These are phyloP conservation scores for Ulvella scutata DNA, from an alignment of 139 green algal genomes.

Conservation along the genomic window DNA sequence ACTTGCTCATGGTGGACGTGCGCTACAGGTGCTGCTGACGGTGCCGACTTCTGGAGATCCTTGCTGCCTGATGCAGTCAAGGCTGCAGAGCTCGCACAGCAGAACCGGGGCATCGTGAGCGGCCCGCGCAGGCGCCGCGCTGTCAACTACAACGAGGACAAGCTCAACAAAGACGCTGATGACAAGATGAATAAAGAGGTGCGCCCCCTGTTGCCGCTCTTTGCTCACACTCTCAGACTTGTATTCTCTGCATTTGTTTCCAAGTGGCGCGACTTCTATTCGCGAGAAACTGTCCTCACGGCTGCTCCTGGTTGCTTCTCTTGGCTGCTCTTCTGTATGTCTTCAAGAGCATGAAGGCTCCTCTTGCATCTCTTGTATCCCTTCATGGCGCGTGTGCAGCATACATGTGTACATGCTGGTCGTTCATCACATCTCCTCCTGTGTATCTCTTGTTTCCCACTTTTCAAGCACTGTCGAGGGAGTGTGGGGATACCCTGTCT, in stretches of 20 bases:
- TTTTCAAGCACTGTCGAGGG: too few relatives aligned
- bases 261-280: neutral
- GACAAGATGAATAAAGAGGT: neutral
- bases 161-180: neutral
- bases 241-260: neutral
- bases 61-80: conserved; percentile 49
- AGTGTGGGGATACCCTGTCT: too few relatives aligned
- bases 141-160: conserved; percentile 34
- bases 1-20: too few relatives aligned
- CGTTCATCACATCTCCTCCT: too few relatives aligned
- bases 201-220: neutral
- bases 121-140: conserved; percentile 22
- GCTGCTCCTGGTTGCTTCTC: neutral
- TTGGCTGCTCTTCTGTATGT: neutral
- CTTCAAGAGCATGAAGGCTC: neutral
- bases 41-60: conserved; percentile 35
- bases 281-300: neutral
- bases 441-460: too few relatives aligned
- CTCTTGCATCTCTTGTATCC: too few relatives aligned
- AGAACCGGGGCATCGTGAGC: conserved; percentile 5
- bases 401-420: too few relatives aligned
- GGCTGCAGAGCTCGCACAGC: neutral
- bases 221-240: neutral
- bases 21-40: neutral
- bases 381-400: too few relatives aligned